Evolutionary conservation across 495 filamentous ascomycete genomes (phyloP).

Genomic region (Paragyromitra xinjiangensis): DNA sequence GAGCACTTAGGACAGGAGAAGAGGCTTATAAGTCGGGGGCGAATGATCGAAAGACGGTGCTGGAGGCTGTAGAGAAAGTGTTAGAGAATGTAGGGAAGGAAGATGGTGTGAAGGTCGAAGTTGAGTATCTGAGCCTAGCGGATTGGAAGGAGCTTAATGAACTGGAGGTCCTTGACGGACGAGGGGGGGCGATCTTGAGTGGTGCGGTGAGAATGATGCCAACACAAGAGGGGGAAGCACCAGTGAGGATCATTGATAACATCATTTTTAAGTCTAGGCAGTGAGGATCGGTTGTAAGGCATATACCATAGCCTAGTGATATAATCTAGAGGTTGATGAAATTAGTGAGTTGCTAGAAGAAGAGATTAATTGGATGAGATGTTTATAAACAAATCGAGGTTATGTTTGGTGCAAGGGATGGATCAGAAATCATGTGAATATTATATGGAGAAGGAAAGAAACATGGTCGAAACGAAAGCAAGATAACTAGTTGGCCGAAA

Average conservation of each 20-base stretch:
- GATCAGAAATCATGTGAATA: too few relatives aligned
- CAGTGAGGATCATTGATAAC: constrained; percentile 94
- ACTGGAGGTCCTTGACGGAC: constrained; percentile 69
- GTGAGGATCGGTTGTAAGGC: background rate
- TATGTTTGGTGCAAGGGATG: too few relatives aligned
- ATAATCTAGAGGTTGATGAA: too few relatives aligned
- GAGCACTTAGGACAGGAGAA: constrained; percentile 75
- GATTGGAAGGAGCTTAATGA: constrained; percentile 84
- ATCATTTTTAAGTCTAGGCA: constrained; percentile 71
- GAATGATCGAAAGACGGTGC: constrained; percentile 63
- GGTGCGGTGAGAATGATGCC: constrained; percentile 90
- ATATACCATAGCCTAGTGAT: too few relatives aligned
- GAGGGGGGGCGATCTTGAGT: constrained; percentile 81
- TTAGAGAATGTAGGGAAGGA: constrained; percentile 50
- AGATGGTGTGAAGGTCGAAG: constrained; percentile 75
- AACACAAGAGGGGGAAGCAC: constrained; percentile 76
- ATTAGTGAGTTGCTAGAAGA: too few relatives aligned
- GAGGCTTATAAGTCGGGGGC: constrained; percentile 69
- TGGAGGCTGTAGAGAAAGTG: constrained; percentile 40
- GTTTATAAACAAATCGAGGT: too few relatives aligned
- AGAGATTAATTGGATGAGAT: too few relatives aligned
- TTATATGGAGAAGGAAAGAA: too few relatives aligned
- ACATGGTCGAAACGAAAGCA: background rate
- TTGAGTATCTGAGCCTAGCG: constrained; percentile 90
- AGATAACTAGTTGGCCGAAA: background rate